Conservation (phyloP, 805 yeast genomes). For the Kazachstania viticola region DNA sequence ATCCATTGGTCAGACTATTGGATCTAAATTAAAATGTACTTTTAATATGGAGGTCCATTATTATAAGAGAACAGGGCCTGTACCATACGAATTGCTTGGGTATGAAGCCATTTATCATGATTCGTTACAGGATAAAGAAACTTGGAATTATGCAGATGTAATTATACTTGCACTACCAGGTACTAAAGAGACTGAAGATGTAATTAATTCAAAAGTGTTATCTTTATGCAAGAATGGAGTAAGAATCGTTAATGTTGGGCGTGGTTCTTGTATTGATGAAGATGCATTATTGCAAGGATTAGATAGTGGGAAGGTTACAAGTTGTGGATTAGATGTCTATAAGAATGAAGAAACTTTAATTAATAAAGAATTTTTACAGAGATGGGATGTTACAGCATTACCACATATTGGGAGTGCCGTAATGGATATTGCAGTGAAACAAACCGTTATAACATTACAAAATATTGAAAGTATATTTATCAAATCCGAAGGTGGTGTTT, state of each 20-base stretch:
- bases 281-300: constrained; percentile 52
- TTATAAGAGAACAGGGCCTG: constrained; percentile 40
- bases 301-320: constrained; percentile 44
- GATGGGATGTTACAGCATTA: constrained; percentile 53
- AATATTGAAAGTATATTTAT: constrained; percentile 40
- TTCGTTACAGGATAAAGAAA: constrained; percentile 31
- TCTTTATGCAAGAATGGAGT: constrained; percentile 39
- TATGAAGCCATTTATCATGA: constrained; percentile 35
- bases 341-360: constrained; percentile 47
- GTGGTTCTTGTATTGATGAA: constrained; percentile 62
- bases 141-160: constrained; percentile 37
- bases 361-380: constrained; percentile 35
- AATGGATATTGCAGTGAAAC: constrained; percentile 38
- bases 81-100: constrained; percentile 30
- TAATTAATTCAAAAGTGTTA: constrained; percentile 41
- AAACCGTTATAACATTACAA: constrained; percentile 41
- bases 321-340: constrained; percentile 67
- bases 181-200: constrained; percentile 41
- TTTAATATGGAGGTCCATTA: constrained; percentile 59
- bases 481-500: constrained; percentile 30
- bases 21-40: constrained; percentile 35
- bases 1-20: constrained; percentile 57
- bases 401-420: constrained; percentile 72
- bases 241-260: constrained; percentile 61
- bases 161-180: constrained; percentile 61